Evolutionary conservation across 2,329 filamentous ascomycete genomes (phyloP), one percentile per base, ranked within the genome.

Genomic region (Dothiorella sarmentorum): DNA sequence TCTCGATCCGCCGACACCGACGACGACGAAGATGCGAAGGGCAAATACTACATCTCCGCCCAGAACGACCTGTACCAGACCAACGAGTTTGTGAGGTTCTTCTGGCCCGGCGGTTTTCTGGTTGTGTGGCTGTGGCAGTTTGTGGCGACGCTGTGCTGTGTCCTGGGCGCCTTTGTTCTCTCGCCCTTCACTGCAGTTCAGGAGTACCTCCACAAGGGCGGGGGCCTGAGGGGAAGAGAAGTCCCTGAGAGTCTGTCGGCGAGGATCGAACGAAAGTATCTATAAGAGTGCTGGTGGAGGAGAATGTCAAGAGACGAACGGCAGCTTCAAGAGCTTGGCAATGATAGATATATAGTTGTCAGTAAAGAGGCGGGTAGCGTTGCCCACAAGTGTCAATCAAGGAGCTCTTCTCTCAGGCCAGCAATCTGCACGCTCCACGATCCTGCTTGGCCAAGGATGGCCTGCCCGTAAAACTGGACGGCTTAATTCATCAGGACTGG

Each of bases 61-160:
- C 91, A 96, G 69, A 86, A 95, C 63, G 91, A 96, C 68, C 75
- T 92, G 7, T 96, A 96, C 68, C 89, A 93, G 66, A 79, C 85
- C 0, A 86, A 85, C 49, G 87, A 96, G 64, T 87, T 86, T 62
- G 76, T 93, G 61, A 86, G 87, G 65, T 94, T 95, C 68, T 65
- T 92, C 17, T 66, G 82, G 15, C 85, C 87, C 9, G 82, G 78
- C 10, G 73, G 86, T 0, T 85, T 83, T 7, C 67, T 82, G 22
- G 29, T 87, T 1, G 71, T 91, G 1, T 78, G 82, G 72, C 62
- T 80, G 3, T 88, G 82, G 80, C 88, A 91, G 69, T 74, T 86
- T 18, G 78, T 84, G 56, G 84, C 84, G 3, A 87, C 88, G 0
- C 61, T 82, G 3, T 68, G 89, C 3, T 93, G 88, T 63, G 74